These are phyloP conservation scores for Nicotiana tabacum DNA, from an alignment of 257 asterid genomes.

Conservation along the genomic window DNA sequence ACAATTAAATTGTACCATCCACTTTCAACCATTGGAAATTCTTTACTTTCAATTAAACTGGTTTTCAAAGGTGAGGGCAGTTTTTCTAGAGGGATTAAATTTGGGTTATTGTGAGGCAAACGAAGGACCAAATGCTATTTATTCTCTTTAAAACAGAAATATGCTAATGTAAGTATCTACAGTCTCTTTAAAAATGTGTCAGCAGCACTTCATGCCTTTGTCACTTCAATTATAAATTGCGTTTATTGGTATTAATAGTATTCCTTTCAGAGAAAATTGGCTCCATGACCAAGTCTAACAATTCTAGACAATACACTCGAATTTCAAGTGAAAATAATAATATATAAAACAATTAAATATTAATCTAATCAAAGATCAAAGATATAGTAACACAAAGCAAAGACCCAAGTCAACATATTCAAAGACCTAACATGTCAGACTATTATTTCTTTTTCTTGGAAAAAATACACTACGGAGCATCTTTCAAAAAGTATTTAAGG, in stretches of 20 bases:
- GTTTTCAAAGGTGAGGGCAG: too few species aligned
- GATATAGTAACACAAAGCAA: background rate
- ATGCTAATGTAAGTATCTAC: too few species aligned
- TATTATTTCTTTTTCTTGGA: too few species aligned
- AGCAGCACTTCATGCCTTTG: conserved; percentile 1
- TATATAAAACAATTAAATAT: background rate
- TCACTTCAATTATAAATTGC: background rate
- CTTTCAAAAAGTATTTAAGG: too few species aligned
- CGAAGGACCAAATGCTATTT: too few species aligned
- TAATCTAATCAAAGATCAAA: background rate
- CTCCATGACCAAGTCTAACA: background rate
- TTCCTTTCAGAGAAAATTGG: background rate
- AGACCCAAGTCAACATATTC: background rate
- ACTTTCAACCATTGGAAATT: too few species aligned
- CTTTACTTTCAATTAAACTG: too few species aligned
- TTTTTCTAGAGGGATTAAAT: too few species aligned
- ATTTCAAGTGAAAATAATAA: background rate
- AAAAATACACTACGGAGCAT: too few species aligned
- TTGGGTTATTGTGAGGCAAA: too few species aligned
- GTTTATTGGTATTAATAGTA: background rate
- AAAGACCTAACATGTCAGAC: background rate
- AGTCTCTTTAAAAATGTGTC: background rate
- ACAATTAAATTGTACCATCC: too few species aligned
- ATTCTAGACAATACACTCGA: background rate
- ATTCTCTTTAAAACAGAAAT: too few species aligned